Percentiles rank a stretch among this genome's conserved stretches.
Conservation (phyloP, 768 basidiomycete species). For the Mycena metata region DNA sequence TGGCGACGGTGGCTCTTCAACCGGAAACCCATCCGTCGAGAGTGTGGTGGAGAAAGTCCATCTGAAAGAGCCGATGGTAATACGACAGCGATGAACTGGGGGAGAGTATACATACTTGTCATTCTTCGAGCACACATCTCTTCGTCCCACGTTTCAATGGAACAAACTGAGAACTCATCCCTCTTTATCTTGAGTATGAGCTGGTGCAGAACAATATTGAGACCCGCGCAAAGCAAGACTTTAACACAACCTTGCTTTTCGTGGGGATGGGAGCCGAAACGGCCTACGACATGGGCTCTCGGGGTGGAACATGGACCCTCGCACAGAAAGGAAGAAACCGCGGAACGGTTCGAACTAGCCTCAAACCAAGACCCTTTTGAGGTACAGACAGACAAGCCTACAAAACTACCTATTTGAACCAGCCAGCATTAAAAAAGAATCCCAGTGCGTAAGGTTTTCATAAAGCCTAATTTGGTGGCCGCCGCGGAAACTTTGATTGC, state of each 20-base stretch:
- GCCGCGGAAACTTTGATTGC: conserved; percentile 1
- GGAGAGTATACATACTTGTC: not conserved
- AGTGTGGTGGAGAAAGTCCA: not conserved
- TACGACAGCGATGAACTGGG: not conserved
- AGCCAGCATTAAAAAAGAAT: conserved; percentile 2
- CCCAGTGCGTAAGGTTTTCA: conserved; percentile 4
- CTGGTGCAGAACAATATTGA: conserved; percentile 2
- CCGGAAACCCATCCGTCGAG: not conserved
- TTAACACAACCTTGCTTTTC: conserved; percentile 3
- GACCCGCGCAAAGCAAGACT: not conserved
- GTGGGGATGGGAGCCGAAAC: conserved; percentile 1
- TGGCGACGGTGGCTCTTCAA: conserved; percentile 1
- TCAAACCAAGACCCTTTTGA: conserved; percentile 1
- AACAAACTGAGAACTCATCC: conserved; percentile 1
- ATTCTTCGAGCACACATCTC: conserved; percentile 6
- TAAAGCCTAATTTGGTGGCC: conserved; percentile 6
- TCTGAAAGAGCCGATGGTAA: not conserved
- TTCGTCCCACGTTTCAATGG: conserved; percentile 3
- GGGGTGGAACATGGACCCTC: not conserved
- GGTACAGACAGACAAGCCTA: not conserved
- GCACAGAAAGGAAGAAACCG: conserved; percentile 2
- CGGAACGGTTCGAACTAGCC: not conserved
- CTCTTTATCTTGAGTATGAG: not conserved
- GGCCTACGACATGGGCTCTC: conserved; percentile 1
- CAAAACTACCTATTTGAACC: conserved; percentile 4